Conservation (phyloP, 2,329 filamentous ascomycete genomes). For the Claviceps fusiformis region DNA sequence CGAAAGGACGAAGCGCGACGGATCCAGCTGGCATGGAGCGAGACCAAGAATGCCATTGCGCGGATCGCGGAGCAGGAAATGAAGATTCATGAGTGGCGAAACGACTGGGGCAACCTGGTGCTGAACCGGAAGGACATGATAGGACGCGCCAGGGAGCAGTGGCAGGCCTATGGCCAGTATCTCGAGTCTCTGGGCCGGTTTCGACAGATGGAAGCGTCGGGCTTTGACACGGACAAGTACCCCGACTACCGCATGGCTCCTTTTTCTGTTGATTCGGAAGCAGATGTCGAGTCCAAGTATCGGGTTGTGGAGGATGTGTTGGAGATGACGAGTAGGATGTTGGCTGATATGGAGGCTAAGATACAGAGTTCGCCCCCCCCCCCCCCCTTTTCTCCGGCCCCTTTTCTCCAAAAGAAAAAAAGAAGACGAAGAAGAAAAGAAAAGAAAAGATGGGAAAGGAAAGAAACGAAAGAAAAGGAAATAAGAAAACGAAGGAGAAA, state of each 20-base stretch:
- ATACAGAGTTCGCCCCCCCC: conserved; percentile 21
- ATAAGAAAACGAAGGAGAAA: too few relatives aligned
- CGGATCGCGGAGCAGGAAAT: conserved; percentile 14
- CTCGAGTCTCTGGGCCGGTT: conserved; percentile 23
- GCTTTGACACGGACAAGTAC: conserved; percentile 24
- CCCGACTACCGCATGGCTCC: conserved; percentile 27
- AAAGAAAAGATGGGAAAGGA: too few relatives aligned
- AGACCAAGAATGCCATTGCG: conserved; percentile 17
- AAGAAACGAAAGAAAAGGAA: too few relatives aligned
- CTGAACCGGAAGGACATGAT: conserved; percentile 19
- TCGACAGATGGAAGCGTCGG: conserved; percentile 22
- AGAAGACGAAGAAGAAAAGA: conserved; percentile 3
- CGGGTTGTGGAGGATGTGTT: conserved; percentile 21
- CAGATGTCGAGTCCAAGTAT: conserved; percentile 18
- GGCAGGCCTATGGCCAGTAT: conserved; percentile 20
- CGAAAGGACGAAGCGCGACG: conserved; percentile 31
- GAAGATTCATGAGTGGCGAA: conserved; percentile 15
- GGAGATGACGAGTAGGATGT: conserved; percentile 17
- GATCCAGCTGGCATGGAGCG: conserved; percentile 26
- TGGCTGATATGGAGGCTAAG: conserved; percentile 21
- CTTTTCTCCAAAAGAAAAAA: not conserved
- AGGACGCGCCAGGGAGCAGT: conserved; percentile 17
- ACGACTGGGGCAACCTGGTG: conserved; percentile 13
- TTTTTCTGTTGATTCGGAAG: conserved; percentile 18
- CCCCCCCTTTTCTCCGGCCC: too few relatives aligned